Evolutionary conservation across 1,284 basidiomycete genomes (phyloP), one percentile per base, ranked within the genome.

Genomic region (Trametes hirsuta): DNA sequence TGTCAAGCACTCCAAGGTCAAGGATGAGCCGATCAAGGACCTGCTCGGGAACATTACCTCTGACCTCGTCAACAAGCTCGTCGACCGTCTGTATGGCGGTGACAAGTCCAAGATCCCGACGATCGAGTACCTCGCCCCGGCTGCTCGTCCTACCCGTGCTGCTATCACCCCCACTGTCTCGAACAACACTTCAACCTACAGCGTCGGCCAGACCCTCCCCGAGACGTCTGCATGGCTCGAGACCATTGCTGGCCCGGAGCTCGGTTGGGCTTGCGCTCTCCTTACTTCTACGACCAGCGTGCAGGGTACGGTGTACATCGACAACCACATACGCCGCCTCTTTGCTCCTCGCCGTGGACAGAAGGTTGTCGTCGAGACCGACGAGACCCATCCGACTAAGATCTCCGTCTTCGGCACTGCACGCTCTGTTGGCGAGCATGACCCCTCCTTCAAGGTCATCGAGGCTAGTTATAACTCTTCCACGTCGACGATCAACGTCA

Each of bases 1-100:
- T 2, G 94, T 87, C 64, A 95, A 93, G 76, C 89, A 95, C 76
- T 88, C 94, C 14, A 90, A 80, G 51, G 81, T 89, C 70, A 97
- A 94, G 75, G 94, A 99, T 70, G 94, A 97, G 76, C 94, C 97
- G 8, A 91, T 98, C 74, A 91, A 89, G 71, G 93, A 97, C 47
- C 82, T 99, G 66, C 85, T 99, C 53, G 94, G 93, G 58, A 91
- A 90, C 75, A 91, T 98, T 74, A 91, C 95, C 72, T 77, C 83
- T 30, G 79, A 81, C 34, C 90, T 99, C 54, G 86, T 94, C 61
- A 76, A 88, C 71, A 91, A 88, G 71, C 84, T 98, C 52, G 81
- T 98, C n/a, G 83, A 93, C 58, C 84, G 86, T 58, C 86, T 84
- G 68, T 98, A 99, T 75, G 81, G 75, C 63, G 90, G 90, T 47